phyloP scores from a whole-genome alignment of 2,329 filamentous ascomycete genomes.

The Apiospora pterosperma region DNA sequence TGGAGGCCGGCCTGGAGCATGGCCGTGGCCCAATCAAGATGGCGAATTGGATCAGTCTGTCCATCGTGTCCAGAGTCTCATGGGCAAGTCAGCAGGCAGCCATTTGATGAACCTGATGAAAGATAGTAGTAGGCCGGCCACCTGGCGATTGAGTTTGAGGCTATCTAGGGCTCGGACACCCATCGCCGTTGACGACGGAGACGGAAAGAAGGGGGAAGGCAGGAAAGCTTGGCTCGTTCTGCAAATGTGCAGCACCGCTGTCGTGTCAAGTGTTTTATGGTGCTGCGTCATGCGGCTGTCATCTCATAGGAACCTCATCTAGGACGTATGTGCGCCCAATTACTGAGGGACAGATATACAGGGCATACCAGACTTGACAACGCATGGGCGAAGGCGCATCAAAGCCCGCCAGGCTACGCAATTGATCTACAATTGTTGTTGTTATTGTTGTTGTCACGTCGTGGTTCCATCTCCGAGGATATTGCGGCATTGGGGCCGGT shows the following conservation, averaged over 20 bases:
- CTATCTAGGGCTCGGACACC: not conserved
- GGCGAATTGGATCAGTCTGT: not conserved
- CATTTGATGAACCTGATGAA: not conserved
- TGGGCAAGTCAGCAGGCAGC: not conserved
- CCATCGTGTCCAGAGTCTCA: not conserved
- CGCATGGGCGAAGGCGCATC: not conserved
- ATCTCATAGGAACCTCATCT: not conserved
- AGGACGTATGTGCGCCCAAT: not conserved
- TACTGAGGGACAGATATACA: not conserved
- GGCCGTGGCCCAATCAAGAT: not conserved
- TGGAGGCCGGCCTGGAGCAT: not conserved
- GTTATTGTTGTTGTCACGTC: not conserved
- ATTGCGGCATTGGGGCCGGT: not conserved
- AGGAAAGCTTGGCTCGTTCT: not conserved
- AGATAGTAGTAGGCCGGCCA: not conserved
- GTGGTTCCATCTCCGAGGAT: not conserved
- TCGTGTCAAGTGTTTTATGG: constrained; percentile 1
- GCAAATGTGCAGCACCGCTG: not conserved
- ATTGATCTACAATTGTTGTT: not conserved
- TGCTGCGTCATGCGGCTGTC: not conserved
- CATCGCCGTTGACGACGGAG: not conserved
- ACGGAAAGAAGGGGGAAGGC: not conserved
- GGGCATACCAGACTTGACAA: not conserved
- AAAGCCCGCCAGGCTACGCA: not conserved
- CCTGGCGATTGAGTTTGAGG: not conserved